These are phyloP conservation scores for Euphorbia lathyris DNA, from an alignment of 345 rosid genomes.

Conservation along the genomic window DNA sequence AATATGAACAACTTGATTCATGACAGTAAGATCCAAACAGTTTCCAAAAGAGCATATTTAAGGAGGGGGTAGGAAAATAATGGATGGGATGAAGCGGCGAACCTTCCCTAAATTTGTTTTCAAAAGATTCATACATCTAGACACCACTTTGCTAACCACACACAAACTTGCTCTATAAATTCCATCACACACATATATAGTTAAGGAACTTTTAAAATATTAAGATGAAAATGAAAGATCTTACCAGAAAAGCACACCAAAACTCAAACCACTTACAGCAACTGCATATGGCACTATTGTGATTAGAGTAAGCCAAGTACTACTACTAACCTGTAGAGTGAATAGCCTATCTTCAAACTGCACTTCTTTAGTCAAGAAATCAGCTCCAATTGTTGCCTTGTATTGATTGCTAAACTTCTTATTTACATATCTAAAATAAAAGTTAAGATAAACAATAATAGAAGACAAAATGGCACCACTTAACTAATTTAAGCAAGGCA, in stretches of 20 bases:
- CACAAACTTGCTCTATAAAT: not conserved
- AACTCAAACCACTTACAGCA: not conserved
- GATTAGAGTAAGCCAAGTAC: not conserved
- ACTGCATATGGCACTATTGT: not conserved
- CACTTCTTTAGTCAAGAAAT: conserved; percentile 31
- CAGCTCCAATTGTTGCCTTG: conserved; percentile 34
- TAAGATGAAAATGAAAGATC: not conserved
- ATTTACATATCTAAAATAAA: conserved; percentile 24
- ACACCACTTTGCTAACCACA: not conserved
- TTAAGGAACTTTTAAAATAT: not conserved
- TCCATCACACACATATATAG: not conserved
- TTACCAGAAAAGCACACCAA: not conserved
- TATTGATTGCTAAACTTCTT: conserved; percentile 32
- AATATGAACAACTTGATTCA: too few relatives aligned
- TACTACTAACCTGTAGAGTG: conserved; percentile 27
- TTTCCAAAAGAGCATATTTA: not conserved
- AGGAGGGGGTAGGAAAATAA: not conserved
- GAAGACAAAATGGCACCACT: not conserved
- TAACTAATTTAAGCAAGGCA: not conserved
- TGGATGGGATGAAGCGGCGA: not conserved
- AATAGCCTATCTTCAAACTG: conserved; percentile 34
- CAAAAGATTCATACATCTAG: not conserved
- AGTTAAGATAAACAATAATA: conserved; percentile 12
- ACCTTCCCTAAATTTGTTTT: not conserved
- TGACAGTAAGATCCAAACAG: not conserved